Conservation (phyloP, 1,139 yeast species). For the Saccharomycopsis hybrid region DNA sequence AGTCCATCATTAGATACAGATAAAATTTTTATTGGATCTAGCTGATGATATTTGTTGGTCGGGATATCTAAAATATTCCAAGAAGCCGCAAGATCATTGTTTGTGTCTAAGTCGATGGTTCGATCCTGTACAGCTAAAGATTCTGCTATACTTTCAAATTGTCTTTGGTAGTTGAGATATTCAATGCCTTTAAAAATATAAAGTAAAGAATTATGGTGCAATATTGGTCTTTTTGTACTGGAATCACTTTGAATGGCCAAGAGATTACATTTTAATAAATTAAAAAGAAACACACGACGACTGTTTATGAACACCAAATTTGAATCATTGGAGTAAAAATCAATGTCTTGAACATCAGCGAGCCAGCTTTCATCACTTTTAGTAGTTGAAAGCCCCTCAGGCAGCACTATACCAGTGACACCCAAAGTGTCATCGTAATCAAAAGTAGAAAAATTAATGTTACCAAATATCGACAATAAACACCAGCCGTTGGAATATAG, state of each 20-base stretch:
- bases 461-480: constrained; percentile 32
- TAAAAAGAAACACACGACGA: constrained; percentile 23
- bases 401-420: background rate
- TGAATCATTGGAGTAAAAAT: constrained; percentile 24
- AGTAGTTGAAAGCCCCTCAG: background rate
- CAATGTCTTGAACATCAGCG: constrained; percentile 22
- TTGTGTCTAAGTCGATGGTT: background rate
- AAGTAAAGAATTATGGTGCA: constrained; percentile 21
- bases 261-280: constrained; percentile 25
- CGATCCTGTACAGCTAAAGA: background rate
- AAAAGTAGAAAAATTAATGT: constrained; percentile 31
- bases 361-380: constrained; percentile 23
- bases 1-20: constrained; percentile 33
- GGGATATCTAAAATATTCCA: constrained; percentile 17
- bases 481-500: constrained; percentile 32
- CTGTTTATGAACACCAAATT: constrained; percentile 24
- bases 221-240: constrained; percentile 28
- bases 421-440: constrained; percentile 28
- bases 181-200: constrained; percentile 14
- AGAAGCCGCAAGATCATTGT: background rate
- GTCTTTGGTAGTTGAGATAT: background rate
- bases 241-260: constrained; percentile 25
- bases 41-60: background rate
- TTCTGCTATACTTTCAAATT: background rate
- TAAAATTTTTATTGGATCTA: constrained; percentile 25